Base-by-base conservation (phyloP, 2,329 filamentous ascomycete genomes). In the Aspergillus ruber region DNA sequence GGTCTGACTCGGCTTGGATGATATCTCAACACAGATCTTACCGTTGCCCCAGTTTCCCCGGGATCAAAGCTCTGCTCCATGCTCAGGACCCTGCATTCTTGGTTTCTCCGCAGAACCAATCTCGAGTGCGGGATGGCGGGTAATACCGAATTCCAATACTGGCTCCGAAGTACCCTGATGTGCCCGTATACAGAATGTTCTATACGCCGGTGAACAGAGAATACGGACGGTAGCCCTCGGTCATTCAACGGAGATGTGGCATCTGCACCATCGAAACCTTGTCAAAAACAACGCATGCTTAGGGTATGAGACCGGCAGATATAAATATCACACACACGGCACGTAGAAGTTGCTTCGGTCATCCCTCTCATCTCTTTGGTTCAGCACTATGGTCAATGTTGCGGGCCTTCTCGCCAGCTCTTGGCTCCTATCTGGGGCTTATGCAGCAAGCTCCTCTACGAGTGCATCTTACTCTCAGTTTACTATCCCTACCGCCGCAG, bases 401-500 rank as follows among this genome's bases (percentile, higher is more conserved):
- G 46, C 42, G 23, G 49, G 47, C 43, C 44, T 65, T 25, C 39
- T 64, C 20, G 53, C 45, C 41, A 46, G 54, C 15, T 49, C 54
- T 25, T 60, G 57, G 52, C 59, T 67, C 33, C 44, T 64, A 18
- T 56, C 59, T 27, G 33, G 50, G 25, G 58, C 55, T 41, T 59
- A 58, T 44, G 58, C 55, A 10, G 56, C 58, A 15, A 57, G 49
- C 33, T 53, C 52, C 4, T 52, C 61, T 15, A 38, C 50, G 4
- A 52, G 53, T n/a, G 46, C 58, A 13, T 45, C 54, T n/a, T 52
- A 52, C 25, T 42, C 53, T 8, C 63, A 66, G 18, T 78, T 73
- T 53, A 80, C 75, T 0, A 64, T 79, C 3, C 75, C 76, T 3
- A 56, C 72, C n/a, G 62, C 62, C 25, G 71, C 70, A 6, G 73